Conservation (phyloP, 225 moss, liverwort and hornwort species). For the Sphagnum contortum region DNA sequence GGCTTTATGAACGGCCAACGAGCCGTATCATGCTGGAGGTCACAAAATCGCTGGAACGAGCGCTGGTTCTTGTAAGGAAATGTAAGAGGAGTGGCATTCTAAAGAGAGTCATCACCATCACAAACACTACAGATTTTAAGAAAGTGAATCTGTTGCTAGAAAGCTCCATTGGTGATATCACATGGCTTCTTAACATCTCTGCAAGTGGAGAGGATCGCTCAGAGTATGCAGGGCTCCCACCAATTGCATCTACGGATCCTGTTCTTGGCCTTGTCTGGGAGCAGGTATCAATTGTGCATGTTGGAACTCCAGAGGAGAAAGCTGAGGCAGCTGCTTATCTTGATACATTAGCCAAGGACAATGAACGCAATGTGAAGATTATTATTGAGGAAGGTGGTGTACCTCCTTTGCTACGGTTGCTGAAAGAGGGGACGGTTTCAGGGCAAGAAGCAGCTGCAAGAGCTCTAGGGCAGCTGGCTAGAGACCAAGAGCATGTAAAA, state of each 20-base stretch:
- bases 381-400: constrained; percentile 86
- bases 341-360: constrained; percentile 43
- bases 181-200: constrained; percentile 82
- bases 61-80: constrained; percentile 65
- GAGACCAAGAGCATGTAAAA: constrained; percentile 54
- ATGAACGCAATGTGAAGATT: constrained; percentile 79
- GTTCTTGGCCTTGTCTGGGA: constrained; percentile 74
- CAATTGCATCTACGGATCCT: constrained; percentile 72
- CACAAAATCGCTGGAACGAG: constrained; percentile 66
- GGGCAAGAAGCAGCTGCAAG: constrained; percentile 75
- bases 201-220: constrained; percentile 71
- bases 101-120: constrained; percentile 79
- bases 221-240: constrained; percentile 64
- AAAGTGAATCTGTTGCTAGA: constrained; percentile 51
- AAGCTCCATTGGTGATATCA: constrained; percentile 71
- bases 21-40: constrained; percentile 84
- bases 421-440: constrained; percentile 55
- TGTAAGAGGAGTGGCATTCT: constrained; percentile 80
- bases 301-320: constrained; percentile 59
- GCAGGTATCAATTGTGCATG: constrained; percentile 72
- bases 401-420: constrained; percentile 56
- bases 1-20: constrained; percentile 77
- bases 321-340: constrained; percentile 47
- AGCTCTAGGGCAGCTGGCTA: constrained; percentile 55
- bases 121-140: constrained; percentile 70